Percentiles rank a stretch among this genome's conserved stretches.
Evolutionary conservation across 2,329 filamentous ascomycete species (phyloP).

Genomic region (Byssothecium circinans): DNA sequence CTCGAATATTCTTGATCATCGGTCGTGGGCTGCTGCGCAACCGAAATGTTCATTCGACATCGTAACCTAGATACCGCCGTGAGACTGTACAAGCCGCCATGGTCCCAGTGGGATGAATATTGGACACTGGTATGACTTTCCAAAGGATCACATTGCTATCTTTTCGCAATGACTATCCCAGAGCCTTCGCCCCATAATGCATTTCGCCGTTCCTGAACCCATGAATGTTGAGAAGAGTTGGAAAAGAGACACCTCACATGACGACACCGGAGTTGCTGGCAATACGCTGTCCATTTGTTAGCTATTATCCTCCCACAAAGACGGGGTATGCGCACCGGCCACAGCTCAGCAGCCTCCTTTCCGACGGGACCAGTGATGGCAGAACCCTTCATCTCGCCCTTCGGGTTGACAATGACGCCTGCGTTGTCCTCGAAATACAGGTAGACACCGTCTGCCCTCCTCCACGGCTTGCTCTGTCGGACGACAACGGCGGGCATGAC

Average conservation of each 20-base stretch:
- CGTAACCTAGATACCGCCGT: neutral
- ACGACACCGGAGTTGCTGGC: conserved; percentile 99
- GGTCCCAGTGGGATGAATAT: neutral
- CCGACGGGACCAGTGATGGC: conserved; percentile 98
- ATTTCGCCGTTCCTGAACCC: conserved; percentile 45
- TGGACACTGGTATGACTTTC: conserved; percentile 1
- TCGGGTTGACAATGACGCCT: conserved; percentile 99
- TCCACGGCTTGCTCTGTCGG: conserved; percentile 99
- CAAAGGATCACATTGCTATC: conserved; percentile 41
- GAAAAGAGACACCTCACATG: conserved; percentile 72
- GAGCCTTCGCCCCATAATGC: conserved; percentile 43
- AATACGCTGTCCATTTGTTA: conserved; percentile 74
- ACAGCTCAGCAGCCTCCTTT: conserved; percentile 99
- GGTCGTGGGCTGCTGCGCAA: neutral
- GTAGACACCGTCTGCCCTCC: conserved; percentile 96
- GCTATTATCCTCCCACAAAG: conserved; percentile 6
- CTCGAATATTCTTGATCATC: neutral
- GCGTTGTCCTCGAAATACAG: conserved; percentile 99
- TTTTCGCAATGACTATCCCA: conserved; percentile 39
- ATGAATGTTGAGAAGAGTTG: conserved; percentile 43
- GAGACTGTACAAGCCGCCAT: conserved; percentile 1
- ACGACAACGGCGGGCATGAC: conserved; percentile 99
- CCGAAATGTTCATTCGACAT: neutral
- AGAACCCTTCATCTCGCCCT: conserved; percentile 99
- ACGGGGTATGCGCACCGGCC: conserved; percentile 72